A percentile compares a stretch with the other conserved stretches of the same genome.
phyloP scores from a whole-genome alignment of 495 filamentous ascomycete species.

The Neurospora tetrasperma region DNA sequence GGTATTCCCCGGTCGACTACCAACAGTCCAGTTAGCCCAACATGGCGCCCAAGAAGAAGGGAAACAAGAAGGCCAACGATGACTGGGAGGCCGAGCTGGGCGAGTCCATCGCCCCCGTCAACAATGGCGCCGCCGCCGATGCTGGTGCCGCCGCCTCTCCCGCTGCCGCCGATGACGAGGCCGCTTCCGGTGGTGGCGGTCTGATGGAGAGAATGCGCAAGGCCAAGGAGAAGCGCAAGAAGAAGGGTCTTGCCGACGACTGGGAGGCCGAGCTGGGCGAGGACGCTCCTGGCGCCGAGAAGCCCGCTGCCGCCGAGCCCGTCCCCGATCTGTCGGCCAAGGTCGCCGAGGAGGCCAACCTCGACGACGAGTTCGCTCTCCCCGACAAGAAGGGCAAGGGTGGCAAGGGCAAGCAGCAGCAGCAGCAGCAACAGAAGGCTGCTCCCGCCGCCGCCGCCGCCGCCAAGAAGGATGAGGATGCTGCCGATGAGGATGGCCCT shows the following conservation, averaged over 20 bases:
- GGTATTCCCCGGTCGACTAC: neutral
- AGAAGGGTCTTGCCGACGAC: constrained; percentile 76
- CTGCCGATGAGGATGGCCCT: constrained; percentile 43
- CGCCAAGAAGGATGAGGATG: constrained; percentile 37
- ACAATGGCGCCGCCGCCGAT: constrained; percentile 25
- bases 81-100: constrained; percentile 97
- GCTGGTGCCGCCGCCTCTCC: constrained; percentile 26
- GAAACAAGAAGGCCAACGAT: constrained; percentile 74
- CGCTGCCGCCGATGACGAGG: constrained; percentile 43
- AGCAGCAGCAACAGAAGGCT: constrained; percentile 65
- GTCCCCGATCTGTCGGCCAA: constrained; percentile 50
- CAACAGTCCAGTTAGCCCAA: constrained; percentile 6
- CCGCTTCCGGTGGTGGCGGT: constrained; percentile 43
- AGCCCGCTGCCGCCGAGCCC: constrained; percentile 30
- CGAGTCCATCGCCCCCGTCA: constrained; percentile 51
- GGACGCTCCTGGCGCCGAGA: constrained; percentile 40
- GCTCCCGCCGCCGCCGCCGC: constrained; percentile 36
- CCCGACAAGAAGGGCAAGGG: constrained; percentile 89
- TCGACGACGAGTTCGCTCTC: constrained; percentile 81
- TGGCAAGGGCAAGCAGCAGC: constrained; percentile 77
- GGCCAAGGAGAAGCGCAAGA: constrained; percentile 82
- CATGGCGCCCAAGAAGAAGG: constrained; percentile 93
- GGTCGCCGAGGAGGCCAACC: constrained; percentile 70
- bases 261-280: constrained; percentile 55
- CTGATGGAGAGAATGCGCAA: constrained; percentile 83